phyloP scores from a whole-genome alignment of 768 basidiomycete genomes.

The Leucocoprinus birnbaumii region DNA sequence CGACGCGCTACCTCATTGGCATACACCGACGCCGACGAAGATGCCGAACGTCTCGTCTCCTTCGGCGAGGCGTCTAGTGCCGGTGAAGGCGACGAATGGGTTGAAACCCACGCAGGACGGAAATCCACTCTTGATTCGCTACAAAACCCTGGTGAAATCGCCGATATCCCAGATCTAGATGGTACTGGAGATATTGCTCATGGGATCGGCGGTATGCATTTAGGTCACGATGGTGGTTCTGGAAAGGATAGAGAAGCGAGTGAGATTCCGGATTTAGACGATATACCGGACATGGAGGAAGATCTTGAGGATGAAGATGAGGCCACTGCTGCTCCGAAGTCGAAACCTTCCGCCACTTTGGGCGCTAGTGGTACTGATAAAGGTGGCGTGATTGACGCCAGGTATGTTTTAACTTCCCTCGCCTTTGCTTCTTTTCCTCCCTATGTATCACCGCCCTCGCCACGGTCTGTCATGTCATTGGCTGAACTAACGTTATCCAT shows the following conservation, averaged over 20 bases:
- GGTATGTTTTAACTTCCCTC: no score
- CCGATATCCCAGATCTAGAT: conserved; percentile 67
- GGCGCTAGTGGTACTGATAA: conserved; percentile 7
- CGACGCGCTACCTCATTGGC: conserved; percentile 89
- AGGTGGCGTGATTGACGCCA: conserved; percentile 36
- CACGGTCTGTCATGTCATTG: neutral
- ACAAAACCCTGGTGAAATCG: conserved; percentile 74
- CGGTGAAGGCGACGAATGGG: conserved; percentile 88
- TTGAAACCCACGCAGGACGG: conserved; percentile 92
- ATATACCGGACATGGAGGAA: conserved; percentile 52
- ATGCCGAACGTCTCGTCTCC: conserved; percentile 87
- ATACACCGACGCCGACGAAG: conserved; percentile 95
- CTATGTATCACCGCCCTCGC: neutral
- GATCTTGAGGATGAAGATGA: conserved; percentile 86
- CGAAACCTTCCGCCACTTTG: conserved; percentile 21
- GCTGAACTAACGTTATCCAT: neutral
- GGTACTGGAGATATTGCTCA: conserved; percentile 39
- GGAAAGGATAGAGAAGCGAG: conserved; percentile 80
- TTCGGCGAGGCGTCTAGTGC: conserved; percentile 59
- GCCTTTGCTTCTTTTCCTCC: neutral
- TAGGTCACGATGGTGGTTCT: conserved; percentile 27
- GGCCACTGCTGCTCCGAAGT: conserved; percentile 67
- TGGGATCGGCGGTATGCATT: conserved; percentile 43
- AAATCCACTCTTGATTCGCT: conserved; percentile 48
- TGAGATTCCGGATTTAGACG: conserved; percentile 98